phyloP scores from a whole-genome alignment of 345 rosid genomes.

The Rhodamnia rubescens region DNA sequence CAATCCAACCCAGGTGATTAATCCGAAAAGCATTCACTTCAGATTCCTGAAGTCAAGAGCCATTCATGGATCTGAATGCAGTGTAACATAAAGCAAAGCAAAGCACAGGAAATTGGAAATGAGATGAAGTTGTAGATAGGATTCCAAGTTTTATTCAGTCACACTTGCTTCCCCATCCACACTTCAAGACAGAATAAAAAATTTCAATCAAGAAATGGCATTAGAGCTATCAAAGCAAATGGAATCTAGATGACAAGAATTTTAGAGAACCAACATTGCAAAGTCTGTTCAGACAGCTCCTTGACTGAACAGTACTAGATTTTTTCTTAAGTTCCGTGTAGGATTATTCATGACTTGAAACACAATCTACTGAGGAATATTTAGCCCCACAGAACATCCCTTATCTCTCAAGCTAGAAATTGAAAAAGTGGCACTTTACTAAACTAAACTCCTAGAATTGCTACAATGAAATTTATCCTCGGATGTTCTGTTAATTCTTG shows the following conservation, averaged over 20 bases:
- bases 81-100: neutral
- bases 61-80: neutral
- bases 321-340: neutral
- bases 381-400: neutral
- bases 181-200: neutral
- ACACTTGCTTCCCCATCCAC: neutral
- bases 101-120: neutral
- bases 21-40: neutral
- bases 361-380: neutral
- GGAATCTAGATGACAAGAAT: neutral
- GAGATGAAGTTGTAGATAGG: neutral
- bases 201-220: neutral
- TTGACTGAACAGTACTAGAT: neutral
- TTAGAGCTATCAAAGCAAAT: neutral
- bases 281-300: neutral
- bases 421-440: neutral
- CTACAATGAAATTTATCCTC: neutral
- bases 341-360: neutral
- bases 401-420: neutral
- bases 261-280: neutral
- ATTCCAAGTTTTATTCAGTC: neutral
- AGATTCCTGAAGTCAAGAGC: neutral
- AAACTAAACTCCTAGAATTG: neutral
- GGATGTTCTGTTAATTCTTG: neutral
- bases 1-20: neutral